Conservation (phyloP, 768 basidiomycete species). For the Lanmaoa rubissima region DNA sequence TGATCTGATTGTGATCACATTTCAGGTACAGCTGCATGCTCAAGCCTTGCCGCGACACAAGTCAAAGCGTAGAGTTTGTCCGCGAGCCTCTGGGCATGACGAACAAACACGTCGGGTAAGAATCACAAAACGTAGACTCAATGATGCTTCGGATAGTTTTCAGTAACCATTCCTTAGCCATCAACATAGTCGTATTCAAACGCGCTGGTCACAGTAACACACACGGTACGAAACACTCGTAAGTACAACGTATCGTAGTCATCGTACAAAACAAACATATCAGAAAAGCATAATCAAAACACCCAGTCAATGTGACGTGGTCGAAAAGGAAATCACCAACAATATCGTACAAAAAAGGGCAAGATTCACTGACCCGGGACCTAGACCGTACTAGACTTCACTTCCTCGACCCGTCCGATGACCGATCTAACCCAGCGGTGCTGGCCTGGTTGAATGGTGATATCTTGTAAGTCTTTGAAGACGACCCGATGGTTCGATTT, state of each 20-base stretch:
- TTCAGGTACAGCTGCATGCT: too few species aligned
- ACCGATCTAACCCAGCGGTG: background rate
- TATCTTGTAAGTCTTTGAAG: background rate
- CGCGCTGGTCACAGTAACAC: background rate
- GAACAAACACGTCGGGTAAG: constrained; percentile 86
- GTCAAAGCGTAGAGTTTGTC: constrained; percentile 81
- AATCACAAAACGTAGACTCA: background rate
- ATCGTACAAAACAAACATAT: background rate
- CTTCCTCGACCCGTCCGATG: background rate
- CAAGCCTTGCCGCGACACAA: too few species aligned
- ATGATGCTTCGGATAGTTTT: background rate
- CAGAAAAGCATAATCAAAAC: background rate
- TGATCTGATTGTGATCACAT: too few species aligned
- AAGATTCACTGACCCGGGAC: background rate
- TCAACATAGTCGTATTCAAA: background rate
- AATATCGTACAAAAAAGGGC: background rate
- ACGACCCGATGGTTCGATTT: background rate
- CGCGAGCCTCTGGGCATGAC: constrained; percentile 84
- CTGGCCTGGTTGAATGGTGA: background rate
- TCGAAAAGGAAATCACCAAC: background rate
- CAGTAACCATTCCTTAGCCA: background rate
- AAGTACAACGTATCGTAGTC: background rate
- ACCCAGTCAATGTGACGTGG: too few species aligned
- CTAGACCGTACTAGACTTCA: background rate
- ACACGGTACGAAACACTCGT: background rate